These are phyloP conservation scores for Metarhizium sp. DNA, from an alignment of 2,329 filamentous ascomycete genomes.

Conservation along the genomic window DNA sequence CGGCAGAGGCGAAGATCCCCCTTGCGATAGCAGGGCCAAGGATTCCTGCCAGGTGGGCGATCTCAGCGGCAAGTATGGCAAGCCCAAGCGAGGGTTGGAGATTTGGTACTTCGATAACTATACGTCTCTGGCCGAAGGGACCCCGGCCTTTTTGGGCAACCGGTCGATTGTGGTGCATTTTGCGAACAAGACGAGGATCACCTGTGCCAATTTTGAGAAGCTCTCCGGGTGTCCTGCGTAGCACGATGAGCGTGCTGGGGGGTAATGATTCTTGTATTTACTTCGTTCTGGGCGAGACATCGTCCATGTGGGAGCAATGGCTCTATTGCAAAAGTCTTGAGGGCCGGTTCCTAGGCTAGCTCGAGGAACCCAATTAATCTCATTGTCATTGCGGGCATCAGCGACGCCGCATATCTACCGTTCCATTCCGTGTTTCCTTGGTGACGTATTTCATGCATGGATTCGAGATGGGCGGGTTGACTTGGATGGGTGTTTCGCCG, in stretches of 20 bases:
- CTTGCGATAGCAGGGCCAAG: slow-evolving; percentile 49
- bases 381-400: too few relatives aligned
- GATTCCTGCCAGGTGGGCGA: slow-evolving; percentile 69
- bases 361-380: too few relatives aligned
- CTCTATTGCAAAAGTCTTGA: too few relatives aligned
- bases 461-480: too few relatives aligned
- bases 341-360: too few relatives aligned
- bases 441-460: too few relatives aligned
- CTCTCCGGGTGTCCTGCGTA: slow-evolving; percentile 5
- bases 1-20: slow-evolving; percentile 48
- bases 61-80: slow-evolving; percentile 64
- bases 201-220: slow-evolving; percentile 51
- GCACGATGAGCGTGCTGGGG: neutral
- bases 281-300: neutral
- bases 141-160: slow-evolving; percentile 53
- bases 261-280: neutral
- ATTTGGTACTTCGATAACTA: slow-evolving; percentile 44
- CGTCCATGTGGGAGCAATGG: too few relatives aligned
- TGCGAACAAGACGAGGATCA: slow-evolving; percentile 53
- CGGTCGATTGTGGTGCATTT: slow-evolving; percentile 56
- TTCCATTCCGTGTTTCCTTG: too few relatives aligned
- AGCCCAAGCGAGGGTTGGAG: slow-evolving; percentile 31
- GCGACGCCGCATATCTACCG: too few relatives aligned
- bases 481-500: too few relatives aligned
- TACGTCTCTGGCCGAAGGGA: slow-evolving; percentile 41